These are phyloP conservation scores for Coemansia nantahalensis DNA, from an alignment of 192 early-diverging fungal genomes.

Conservation along the genomic window DNA sequence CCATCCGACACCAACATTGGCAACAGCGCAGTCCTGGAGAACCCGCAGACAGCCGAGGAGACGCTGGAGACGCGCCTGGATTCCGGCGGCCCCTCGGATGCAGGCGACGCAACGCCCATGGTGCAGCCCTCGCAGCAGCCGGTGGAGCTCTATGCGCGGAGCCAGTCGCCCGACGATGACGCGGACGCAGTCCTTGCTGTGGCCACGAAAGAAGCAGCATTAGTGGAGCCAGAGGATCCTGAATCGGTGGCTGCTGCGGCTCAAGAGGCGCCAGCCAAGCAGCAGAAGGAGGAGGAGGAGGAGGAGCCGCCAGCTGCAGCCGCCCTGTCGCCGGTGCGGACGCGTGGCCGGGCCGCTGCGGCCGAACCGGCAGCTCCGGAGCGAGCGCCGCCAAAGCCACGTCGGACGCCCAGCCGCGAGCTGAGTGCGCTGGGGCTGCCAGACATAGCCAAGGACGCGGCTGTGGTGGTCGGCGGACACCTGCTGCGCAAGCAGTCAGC, in stretches of 20 bases:
- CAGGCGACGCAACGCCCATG: not conserved
- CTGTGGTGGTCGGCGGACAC: slow-evolving; percentile 8
- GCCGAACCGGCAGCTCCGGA: not conserved
- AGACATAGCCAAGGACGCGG: not conserved
- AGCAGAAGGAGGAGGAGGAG: too few relatives aligned
- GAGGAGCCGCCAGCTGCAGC: not conserved
- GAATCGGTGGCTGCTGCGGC: too few relatives aligned
- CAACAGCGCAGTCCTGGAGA: slow-evolving; percentile 1
- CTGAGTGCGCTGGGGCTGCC: not conserved
- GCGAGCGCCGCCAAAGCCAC: not conserved
- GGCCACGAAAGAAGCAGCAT: too few relatives aligned
- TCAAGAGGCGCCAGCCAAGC: too few relatives aligned
- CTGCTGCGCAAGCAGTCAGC: too few relatives aligned
- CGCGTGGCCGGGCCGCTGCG: not conserved
- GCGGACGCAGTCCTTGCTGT: too few relatives aligned
- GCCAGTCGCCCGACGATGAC: not conserved
- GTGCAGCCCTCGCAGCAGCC: slow-evolving; percentile 6
- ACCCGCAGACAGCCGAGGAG: not conserved
- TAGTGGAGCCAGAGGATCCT: too few relatives aligned
- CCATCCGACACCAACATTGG: slow-evolving; percentile 1
- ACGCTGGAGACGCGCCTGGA: slow-evolving; percentile 1
- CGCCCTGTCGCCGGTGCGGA: not conserved
- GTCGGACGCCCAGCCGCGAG: not conserved
- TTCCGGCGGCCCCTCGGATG: not conserved
- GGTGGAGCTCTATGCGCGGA: slow-evolving; percentile 11